These are phyloP conservation scores for Gleditsia sinensis DNA, from an alignment of 306 rosid species.

Conservation along the genomic window DNA sequence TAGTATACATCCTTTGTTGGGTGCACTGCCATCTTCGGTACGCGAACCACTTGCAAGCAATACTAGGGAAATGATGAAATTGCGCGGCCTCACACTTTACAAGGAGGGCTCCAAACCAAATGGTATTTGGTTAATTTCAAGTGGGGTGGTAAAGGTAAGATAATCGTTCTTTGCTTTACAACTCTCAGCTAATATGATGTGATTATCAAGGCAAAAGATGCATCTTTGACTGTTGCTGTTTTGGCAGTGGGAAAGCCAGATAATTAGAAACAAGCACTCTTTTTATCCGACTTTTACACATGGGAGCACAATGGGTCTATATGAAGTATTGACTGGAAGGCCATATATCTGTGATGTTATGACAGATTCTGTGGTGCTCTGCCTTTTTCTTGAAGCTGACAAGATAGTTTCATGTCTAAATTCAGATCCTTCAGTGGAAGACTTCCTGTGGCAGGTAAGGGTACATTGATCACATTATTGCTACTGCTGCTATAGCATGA, in stretches of 20 bases:
- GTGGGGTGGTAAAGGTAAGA: constrained; percentile 91
- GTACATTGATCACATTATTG: constrained; percentile 9
- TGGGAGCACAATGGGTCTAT: constrained; percentile 89
- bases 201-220: constrained; percentile 15
- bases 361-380: constrained; percentile 70
- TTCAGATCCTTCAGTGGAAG: constrained; percentile 70
- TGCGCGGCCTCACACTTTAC: constrained; percentile 75
- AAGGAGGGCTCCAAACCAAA: constrained; percentile 79
- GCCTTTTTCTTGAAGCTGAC: constrained; percentile 64
- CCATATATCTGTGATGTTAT: constrained; percentile 70
- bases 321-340: constrained; percentile 81
- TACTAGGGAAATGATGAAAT: constrained; percentile 70
- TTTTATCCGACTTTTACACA: constrained; percentile 78
- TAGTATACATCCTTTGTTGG: constrained; percentile 68
- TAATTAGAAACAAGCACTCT: constrained; percentile 54
- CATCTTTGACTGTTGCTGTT: constrained; percentile 26
- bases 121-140: constrained; percentile 92
- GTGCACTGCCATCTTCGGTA: constrained; percentile 73
- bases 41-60: constrained; percentile 60
- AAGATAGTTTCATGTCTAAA: constrained; percentile 59
- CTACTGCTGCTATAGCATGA: not conserved
- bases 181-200: constrained; percentile 13
- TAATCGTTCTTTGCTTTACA: not conserved
- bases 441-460: constrained; percentile 91
- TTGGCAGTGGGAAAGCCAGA: constrained; percentile 79